Evolutionary conservation across 2,329 filamentous ascomycete genomes (phyloP).

Genomic region (Aspergillus jensenii): DNA sequence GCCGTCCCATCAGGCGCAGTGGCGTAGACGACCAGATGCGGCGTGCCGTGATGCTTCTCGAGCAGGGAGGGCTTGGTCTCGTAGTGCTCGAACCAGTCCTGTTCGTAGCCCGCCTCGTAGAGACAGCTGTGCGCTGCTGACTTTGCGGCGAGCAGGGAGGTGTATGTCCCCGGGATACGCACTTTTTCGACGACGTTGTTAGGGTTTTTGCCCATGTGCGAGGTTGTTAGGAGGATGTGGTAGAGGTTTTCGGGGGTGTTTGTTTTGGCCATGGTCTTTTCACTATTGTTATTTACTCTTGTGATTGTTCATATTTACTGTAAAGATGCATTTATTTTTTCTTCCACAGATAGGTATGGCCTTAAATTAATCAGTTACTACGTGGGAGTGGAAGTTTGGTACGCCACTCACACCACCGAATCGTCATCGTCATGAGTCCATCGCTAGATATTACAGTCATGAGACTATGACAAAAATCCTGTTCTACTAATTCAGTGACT

Average conservation of each 20-base stretch:
- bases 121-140: slow-evolving; percentile 26
- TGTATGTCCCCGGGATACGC: slow-evolving; percentile 27
- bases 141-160: slow-evolving; percentile 23
- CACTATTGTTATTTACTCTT: background rate
- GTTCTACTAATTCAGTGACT: too few relatives aligned
- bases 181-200: slow-evolving; percentile 26
- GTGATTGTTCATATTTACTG: background rate
- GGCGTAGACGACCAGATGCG: slow-evolving; percentile 24
- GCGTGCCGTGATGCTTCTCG: slow-evolving; percentile 4
- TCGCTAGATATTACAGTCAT: too few relatives aligned
- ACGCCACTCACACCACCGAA: too few relatives aligned
- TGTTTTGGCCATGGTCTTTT: background rate
- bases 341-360: too few relatives aligned
- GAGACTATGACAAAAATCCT: too few relatives aligned
- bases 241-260: background rate
- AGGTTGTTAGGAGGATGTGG: background rate
- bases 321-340: too few relatives aligned
- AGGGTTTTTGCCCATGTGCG: slow-evolving; percentile 14
- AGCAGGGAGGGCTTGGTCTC: slow-evolving; percentile 19
- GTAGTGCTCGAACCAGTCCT: slow-evolving; percentile 29
- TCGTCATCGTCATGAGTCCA: too few relatives aligned
- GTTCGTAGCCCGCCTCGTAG: slow-evolving; percentile 30
- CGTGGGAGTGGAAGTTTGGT: too few relatives aligned
- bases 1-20: slow-evolving; percentile 24
- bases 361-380: too few relatives aligned